Conservation (phyloP, 805 yeast genomes). For the Candida alai region DNA sequence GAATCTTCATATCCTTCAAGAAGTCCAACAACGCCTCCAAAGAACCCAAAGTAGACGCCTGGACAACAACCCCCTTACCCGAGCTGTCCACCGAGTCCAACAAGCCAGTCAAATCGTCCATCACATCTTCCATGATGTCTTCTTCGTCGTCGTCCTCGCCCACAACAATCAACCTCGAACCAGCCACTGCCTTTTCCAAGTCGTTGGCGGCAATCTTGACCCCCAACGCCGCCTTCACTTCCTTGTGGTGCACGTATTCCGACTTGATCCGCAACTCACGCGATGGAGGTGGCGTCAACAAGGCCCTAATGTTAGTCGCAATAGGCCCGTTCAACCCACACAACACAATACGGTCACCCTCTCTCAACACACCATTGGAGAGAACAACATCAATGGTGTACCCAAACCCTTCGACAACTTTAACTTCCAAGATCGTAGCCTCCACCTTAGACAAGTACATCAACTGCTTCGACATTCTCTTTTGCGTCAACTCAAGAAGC, state of each 20-base stretch:
- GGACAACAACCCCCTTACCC: constrained; percentile 97
- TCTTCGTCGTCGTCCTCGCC: constrained; percentile 98
- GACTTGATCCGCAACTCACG: constrained; percentile 95
- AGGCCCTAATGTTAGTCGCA: constrained; percentile 92
- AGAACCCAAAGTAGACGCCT: constrained; percentile 97
- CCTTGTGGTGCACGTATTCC: constrained; percentile 94
- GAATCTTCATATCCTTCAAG: constrained; percentile 97
- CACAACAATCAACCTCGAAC: constrained; percentile 91
- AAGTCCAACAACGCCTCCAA: constrained; percentile 94
- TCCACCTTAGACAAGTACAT: constrained; percentile 92
- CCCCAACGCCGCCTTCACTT: constrained; percentile 98
- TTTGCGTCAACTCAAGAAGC: constrained; percentile 90
- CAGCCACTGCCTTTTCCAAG: constrained; percentile 97
- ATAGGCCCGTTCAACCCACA: constrained; percentile 99
- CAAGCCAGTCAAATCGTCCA: constrained; percentile 95
- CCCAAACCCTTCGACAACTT: constrained; percentile 98
- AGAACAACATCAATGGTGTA: constrained; percentile 96
- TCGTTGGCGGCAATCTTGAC: constrained; percentile 98
- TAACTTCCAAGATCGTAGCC: constrained; percentile 95
- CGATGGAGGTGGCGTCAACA: constrained; percentile 95
- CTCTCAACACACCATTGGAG: constrained; percentile 92
- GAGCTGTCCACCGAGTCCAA: constrained; percentile 91
- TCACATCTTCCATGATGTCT: constrained; percentile 94
- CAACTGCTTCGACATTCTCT: constrained; percentile 98
- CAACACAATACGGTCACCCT: constrained; percentile 91